Evolutionary conservation across 208 protist genomes (phyloP), one percentile per base, ranked within the genome.

Genomic region (Crithidia mellificae): DNA sequence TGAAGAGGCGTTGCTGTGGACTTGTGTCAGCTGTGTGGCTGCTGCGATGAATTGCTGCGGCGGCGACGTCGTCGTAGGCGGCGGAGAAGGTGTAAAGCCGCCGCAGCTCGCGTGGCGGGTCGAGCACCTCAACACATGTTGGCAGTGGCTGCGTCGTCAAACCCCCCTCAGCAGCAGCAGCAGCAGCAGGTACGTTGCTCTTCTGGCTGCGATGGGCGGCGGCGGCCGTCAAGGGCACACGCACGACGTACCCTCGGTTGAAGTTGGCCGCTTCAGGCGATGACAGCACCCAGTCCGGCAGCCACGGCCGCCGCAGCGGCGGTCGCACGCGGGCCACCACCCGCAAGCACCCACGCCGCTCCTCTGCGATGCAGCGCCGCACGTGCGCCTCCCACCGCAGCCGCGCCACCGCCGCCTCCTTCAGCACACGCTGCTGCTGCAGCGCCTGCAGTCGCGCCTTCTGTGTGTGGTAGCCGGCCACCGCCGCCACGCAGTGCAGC

Each of bases 331-430:
- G 70, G 44, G 70, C 70, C 62, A 75, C 70, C 22, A 75, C 70
- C 3, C 70, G 70, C 47, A 75, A 24, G 20, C 55, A 63, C 47
- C 70, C 70, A 7, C 43, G 52, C 54, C n/a, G 17, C 63, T 75
- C 70, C 47, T 75, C 70, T 11, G 55, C 55, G 9, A 51, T 34
- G 70, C 70, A 65, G n/a, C 55, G 61, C n/a, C 63, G 70, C 70
- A 75, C 70, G 55, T 75, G 63, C 11, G 70, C 43, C 44, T 68
- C 70, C 70, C 70, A 69, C 36, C 49, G 56, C 54, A 75, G 62
- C 20, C 54, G 70, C 22, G 70, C 63, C 53, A 75, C 62, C 36
- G 55, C 70, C 55, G 62, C 62, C 70, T 52, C 70, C 56, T 75
- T 68, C 46, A 68, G 25, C 55, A 38, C 2, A 11, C 43, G 63